Percentiles rank a stretch among this genome's conserved stretches.
Evolutionary conservation across 805 yeast species (phyloP).

Genomic region (Ogataea trehalophila): DNA sequence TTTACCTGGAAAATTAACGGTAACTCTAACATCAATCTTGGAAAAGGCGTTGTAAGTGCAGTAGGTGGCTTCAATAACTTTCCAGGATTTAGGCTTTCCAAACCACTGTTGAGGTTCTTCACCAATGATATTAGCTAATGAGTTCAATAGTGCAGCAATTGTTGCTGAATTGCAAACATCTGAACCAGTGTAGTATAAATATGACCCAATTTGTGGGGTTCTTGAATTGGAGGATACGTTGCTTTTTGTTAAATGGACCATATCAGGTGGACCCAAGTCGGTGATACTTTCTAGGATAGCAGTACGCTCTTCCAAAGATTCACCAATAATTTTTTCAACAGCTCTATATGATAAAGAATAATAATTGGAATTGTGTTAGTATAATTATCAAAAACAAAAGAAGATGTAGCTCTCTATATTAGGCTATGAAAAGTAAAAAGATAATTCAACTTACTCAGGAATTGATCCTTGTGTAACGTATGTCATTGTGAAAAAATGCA

Average conservation of each 20-base stretch:
- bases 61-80: constrained; percentile 66
- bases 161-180: constrained; percentile 75
- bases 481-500: constrained; percentile 22
- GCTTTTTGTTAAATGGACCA: constrained; percentile 45
- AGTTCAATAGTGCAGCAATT: constrained; percentile 69
- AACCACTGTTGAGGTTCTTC: constrained; percentile 73
- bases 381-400: too few relatives aligned
- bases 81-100: constrained; percentile 66
- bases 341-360: constrained; percentile 31
- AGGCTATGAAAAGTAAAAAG: background rate
- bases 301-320: constrained; percentile 59
- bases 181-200: constrained; percentile 67
- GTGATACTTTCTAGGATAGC: constrained; percentile 50
- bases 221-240: constrained; percentile 22
- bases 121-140: constrained; percentile 57
- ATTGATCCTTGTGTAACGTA: constrained; percentile 54
- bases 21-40: constrained; percentile 63
- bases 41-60: constrained; percentile 60
- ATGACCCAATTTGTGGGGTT: constrained; percentile 61
- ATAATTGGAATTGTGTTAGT: too few relatives aligned
- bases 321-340: constrained; percentile 45
- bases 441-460: constrained; percentile 45
- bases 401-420: too few relatives aligned
- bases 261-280: constrained; percentile 72
- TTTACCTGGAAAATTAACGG: constrained; percentile 72